Evolutionary conservation across 1,284 basidiomycete species (phyloP).

Genomic region (Cutaneotrichosporon sp.): DNA sequence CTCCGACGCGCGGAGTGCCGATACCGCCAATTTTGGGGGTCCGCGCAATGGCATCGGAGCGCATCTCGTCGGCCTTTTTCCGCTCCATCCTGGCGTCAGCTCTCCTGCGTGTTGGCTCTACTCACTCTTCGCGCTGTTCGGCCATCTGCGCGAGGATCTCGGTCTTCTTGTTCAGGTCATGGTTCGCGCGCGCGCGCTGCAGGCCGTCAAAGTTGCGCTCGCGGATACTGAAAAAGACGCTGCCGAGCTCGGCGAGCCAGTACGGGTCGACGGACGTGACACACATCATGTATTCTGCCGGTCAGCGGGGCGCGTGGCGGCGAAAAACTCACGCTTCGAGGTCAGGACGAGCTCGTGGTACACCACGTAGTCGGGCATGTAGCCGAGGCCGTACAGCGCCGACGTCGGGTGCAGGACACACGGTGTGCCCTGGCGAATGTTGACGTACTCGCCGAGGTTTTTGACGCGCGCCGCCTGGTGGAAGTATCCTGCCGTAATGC

Average conservation of each 20-base stretch:
- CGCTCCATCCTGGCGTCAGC: slow-evolving; percentile 37
- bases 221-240: slow-evolving; percentile 89
- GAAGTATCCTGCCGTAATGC: slow-evolving; percentile 97
- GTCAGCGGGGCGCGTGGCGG: not conserved
- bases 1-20: slow-evolving; percentile 41
- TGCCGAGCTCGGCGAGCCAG: slow-evolving; percentile 90
- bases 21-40: slow-evolving; percentile 69
- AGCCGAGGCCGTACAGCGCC: slow-evolving; percentile 92
- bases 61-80: slow-evolving; percentile 59
- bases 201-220: slow-evolving; percentile 88
- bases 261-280: slow-evolving; percentile 92
- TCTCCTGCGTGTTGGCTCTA: slow-evolving; percentile 26
- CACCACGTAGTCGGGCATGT: slow-evolving; percentile 92
- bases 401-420: slow-evolving; percentile 82
- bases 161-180: slow-evolving; percentile 81
- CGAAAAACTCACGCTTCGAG: slow-evolving; percentile 59
- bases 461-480: slow-evolving; percentile 97
- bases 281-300: slow-evolving; percentile 79
- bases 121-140: slow-evolving; percentile 75
- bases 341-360: slow-evolving; percentile 94
- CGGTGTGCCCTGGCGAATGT: slow-evolving; percentile 78
- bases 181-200: slow-evolving; percentile 64
- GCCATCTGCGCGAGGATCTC: slow-evolving; percentile 84
- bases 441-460: slow-evolving; percentile 97
- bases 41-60: slow-evolving; percentile 57